A percentile compares a stretch with the other conserved stretches of the same genome.
Evolutionary conservation across 345 rosid genomes (phyloP).

Genomic region (Syzygium grande): DNA sequence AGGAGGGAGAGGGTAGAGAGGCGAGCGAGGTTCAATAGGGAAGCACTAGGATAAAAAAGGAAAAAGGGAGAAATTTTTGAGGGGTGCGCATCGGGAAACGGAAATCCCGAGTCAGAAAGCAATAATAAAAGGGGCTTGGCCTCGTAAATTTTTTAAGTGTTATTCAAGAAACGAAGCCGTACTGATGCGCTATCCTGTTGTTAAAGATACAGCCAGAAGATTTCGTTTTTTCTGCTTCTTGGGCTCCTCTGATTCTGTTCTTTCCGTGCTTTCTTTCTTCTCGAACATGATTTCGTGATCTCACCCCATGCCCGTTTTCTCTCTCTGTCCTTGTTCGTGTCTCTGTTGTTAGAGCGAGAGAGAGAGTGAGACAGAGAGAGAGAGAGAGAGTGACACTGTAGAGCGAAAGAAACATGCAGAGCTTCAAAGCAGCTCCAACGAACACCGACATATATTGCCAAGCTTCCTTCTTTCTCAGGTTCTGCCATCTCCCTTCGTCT

Average conservation of each 20-base stretch:
- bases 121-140: conserved; percentile 22
- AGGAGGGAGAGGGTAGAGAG: not conserved
- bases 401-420: conserved; percentile 37
- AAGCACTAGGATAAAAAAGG: not conserved
- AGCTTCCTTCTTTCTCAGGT: conserved; percentile 71
- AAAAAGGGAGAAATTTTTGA: not conserved
- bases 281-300: conserved; percentile 1
- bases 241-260: not conserved
- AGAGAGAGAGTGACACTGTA: not conserved
- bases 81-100: conserved; percentile 17
- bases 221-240: conserved; percentile 7
- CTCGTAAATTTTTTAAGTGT: not conserved
- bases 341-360: not conserved
- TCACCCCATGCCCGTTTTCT: not conserved
- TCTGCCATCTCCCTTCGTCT: not conserved
- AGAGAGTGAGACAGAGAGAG: not conserved
- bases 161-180: conserved; percentile 6
- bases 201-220: conserved; percentile 16
- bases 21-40: not conserved
- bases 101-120: conserved; percentile 66
- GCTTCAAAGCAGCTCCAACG: conserved; percentile 53
- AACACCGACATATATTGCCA: conserved; percentile 53
- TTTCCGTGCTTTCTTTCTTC: not conserved
- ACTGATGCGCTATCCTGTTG: conserved; percentile 24
- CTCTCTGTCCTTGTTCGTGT: not conserved